Conservation (phyloP, 306 rosid species). For the Pyrus bretschneideri region DNA sequence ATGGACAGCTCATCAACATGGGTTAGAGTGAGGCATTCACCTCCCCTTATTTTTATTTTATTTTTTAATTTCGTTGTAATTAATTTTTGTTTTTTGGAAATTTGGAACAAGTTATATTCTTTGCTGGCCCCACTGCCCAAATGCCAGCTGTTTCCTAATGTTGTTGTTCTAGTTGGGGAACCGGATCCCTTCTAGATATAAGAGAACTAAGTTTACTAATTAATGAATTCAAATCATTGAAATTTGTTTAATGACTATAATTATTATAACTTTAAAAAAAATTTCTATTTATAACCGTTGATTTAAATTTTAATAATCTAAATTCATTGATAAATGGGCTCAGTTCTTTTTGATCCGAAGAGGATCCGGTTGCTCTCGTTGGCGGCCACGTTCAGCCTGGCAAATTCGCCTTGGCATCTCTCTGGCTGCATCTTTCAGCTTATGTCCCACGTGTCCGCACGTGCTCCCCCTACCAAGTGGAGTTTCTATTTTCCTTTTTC, state of each 20-base stretch:
- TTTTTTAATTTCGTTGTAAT: background rate
- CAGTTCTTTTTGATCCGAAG: no score
- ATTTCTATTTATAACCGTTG: rapidly evolving
- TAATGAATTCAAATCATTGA: rapidly evolving
- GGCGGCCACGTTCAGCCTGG: conserved; percentile 23
- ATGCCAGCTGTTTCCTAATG: conserved; percentile 31
- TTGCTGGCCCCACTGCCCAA: conserved; percentile 16
- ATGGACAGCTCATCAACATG: conserved; percentile 18
- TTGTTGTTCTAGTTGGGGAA: conserved; percentile 1
- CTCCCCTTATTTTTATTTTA: no score
- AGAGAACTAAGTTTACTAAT: no score
- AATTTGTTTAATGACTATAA: rapidly evolving
- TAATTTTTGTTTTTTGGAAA: background rate
- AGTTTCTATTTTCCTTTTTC: background rate
- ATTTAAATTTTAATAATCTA: rapidly evolving
- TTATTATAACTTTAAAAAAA: no score
- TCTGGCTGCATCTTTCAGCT: background rate
- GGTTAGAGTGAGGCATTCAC: background rate
- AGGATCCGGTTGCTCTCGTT: no score
- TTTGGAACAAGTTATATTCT: conserved; percentile 5
- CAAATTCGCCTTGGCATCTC: background rate
- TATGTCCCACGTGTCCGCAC: conserved; percentile 20
- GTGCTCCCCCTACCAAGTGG: conserved; percentile 11
- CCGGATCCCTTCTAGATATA: rapidly evolving
- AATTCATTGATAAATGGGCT: rapidly evolving